Base-by-base conservation (phyloP, 2,329 filamentous ascomycete species). In the Ophiostoma novo-ulmi region DNA sequence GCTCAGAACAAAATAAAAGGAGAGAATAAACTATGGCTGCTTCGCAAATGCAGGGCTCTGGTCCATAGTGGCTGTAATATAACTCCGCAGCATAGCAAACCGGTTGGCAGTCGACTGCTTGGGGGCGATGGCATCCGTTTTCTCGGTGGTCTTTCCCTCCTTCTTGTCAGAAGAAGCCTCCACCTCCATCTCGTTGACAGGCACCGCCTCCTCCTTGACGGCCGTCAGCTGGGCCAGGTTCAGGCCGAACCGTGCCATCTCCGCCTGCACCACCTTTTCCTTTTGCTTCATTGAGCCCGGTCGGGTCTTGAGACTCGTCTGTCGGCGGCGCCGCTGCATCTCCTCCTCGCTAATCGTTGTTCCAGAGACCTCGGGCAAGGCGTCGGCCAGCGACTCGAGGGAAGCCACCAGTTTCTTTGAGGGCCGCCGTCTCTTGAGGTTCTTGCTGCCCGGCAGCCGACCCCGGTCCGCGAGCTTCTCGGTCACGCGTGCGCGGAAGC, bases 21-120 rank as follows among this genome's bases (percentile, higher is more conserved):
- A 36, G 14, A 26, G 1, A 22, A 14, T 7, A 41, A 35, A 52
- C 20, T 52, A 61, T 20, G 52, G 22, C 65, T 70, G 55, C 63
- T 71, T 73, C 58, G 83, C 79, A 77, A 97, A 97, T 3, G 90
- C 91, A 17, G 90, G 88, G 75, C 94, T 94, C 79, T 92, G 91
- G 81, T 97, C 92, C 89, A 97, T 92, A 0, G 92, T 97, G 61
- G 89, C 85, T 1, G 91, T 90, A 69, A 97, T 96, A 77, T 94
- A 96, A 11, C 84, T 88, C 75, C 94, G 87, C 79, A 98, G 78
- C 20, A 93, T 92, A 39, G 91, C 91, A 91, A 93, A 97, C 70
- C 91, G 83, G 76, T 84, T 87, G 11, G 85, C 81, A 20, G 85
- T 87, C 13, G 80, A 78, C 8, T 79, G 5, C 75, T 72, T 44